Evolutionary conservation across 2,329 filamentous ascomycete genomes (phyloP), one percentile per base, ranked within the genome.

Genomic region (Alternaria alternata): DNA sequence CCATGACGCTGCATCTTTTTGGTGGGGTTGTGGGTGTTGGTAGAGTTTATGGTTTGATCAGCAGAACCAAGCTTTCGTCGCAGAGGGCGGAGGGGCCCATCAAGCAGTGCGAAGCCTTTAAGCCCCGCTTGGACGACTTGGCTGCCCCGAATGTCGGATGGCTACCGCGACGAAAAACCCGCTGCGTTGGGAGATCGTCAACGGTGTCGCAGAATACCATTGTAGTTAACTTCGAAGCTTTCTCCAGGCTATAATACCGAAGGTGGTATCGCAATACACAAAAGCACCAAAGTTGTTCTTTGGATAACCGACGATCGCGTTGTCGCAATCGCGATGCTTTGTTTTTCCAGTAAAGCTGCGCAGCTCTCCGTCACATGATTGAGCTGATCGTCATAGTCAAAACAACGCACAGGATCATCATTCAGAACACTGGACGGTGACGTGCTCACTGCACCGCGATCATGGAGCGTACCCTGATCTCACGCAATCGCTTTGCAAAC

Each of bases 81-180:
- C 12, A 32, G 9, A 22, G 22, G 18, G 24, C 16, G 28, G 36
- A 44, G 51, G 20, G 56, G 26, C 42, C 34, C 36, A 30, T 42
- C 51, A 59, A 59, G 56, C 56, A 44, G 36, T 24, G 56, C 51
- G 56, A 59, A 59, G 56, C 56, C 34, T 54, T 42, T 39, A 16
- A 26, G 22, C 36, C 42, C 47, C 47, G 26, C 39, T 51, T 51
- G 52, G 12, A 39, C 30, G n/a, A 26, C 54, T 56, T 53, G 49
- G 58, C 47, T 57, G n/a, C 22, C 18, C 46, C 30, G 46, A 49
- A 36, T 43, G 5, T 53, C 22, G 24, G 16, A 34, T 56, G 53
- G 43, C 32, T 49, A 53, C 48, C 26, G 38, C 30, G 26, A 57
- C 24, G 20, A 34, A 14, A 38, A 28, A 6, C 30, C 39, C 39